These are phyloP conservation scores for Ophiostoma sp. DNA, from an alignment of 2,329 filamentous ascomycete species.

Conservation along the genomic window DNA sequence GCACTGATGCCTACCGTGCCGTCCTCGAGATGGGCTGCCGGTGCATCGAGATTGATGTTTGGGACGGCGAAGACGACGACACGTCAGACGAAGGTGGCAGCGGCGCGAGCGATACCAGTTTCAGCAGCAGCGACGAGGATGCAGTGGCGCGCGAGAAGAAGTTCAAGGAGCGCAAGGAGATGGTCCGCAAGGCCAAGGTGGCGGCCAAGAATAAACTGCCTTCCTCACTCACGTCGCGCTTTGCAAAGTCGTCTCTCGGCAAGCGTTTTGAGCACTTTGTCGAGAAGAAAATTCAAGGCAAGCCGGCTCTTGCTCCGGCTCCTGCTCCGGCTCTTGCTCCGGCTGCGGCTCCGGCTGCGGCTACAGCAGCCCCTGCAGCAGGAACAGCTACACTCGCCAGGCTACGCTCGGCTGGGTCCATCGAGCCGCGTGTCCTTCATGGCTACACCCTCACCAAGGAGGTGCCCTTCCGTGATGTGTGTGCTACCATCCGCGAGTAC, in stretches of 20 bases:
- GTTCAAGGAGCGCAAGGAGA: constrained; percentile 49
- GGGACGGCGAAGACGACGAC: constrained; percentile 12
- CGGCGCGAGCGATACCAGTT: constrained; percentile 30
- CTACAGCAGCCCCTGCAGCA: background rate
- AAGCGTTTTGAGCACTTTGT: constrained; percentile 39
- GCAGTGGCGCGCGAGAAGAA: constrained; percentile 18
- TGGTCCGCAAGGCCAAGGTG: constrained; percentile 59
- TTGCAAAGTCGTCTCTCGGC: constrained; percentile 46
- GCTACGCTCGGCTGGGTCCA: background rate
- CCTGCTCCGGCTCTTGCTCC: background rate
- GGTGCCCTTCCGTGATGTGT: constrained; percentile 80
- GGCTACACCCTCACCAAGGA: constrained; percentile 89
- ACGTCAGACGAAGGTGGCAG: background rate
- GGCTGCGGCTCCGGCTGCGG: background rate
- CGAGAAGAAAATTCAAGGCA: constrained; percentile 30
- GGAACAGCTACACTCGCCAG: background rate
- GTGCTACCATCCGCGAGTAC: constrained; percentile 69
- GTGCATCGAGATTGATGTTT: constrained; percentile 92
- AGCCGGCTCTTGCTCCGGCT: constrained; percentile 8
- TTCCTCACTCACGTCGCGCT: constrained; percentile 39
- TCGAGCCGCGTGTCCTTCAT: constrained; percentile 75
- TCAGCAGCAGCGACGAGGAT: constrained; percentile 46
- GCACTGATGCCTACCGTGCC: constrained; percentile 80
- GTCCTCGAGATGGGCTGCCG: constrained; percentile 79
- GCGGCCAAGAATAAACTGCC: constrained; percentile 58